Conservation (phyloP, 2,329 filamentous ascomycete species). For the Pseudopithomyces chartarum region DNA sequence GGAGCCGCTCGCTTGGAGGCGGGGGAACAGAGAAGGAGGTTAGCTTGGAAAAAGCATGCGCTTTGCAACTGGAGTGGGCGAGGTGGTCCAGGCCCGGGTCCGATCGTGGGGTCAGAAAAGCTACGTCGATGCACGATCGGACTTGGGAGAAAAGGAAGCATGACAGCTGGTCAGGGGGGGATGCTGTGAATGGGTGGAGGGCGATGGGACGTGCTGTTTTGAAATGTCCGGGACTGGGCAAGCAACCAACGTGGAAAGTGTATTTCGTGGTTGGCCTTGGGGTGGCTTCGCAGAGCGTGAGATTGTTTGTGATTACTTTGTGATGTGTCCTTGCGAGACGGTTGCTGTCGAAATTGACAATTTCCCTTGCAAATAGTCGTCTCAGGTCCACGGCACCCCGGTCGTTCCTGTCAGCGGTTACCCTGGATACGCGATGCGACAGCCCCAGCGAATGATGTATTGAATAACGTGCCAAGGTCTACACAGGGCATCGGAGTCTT, state of each 20-base stretch:
- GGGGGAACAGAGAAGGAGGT: background rate
- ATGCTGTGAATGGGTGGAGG: background rate
- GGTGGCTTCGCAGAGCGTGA: background rate
- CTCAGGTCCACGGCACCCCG: background rate
- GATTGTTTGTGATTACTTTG: background rate
- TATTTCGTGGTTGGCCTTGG: background rate
- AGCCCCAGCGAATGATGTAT: background rate
- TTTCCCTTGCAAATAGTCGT: conserved; percentile 12
- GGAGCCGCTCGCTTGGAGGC: conserved; percentile 1
- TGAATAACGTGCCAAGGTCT: background rate
- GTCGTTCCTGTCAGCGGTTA: background rate
- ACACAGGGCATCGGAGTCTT: background rate
- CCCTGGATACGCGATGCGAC: background rate
- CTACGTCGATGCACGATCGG: background rate
- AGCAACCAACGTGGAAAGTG: background rate
- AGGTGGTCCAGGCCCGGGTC: background rate
- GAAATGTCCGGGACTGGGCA: background rate
- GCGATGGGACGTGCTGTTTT: background rate
- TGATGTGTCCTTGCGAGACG: background rate
- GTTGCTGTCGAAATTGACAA: conserved; percentile 13
- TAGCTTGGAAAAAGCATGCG: conserved; percentile 1
- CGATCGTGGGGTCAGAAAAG: background rate
- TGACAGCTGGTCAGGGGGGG: background rate
- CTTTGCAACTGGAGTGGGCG: background rate
- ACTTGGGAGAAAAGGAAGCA: background rate